Evolutionary conservation across 352 stramenopile genomes (phyloP).

Genomic region (Phytopythium cucurbitacearum): DNA sequence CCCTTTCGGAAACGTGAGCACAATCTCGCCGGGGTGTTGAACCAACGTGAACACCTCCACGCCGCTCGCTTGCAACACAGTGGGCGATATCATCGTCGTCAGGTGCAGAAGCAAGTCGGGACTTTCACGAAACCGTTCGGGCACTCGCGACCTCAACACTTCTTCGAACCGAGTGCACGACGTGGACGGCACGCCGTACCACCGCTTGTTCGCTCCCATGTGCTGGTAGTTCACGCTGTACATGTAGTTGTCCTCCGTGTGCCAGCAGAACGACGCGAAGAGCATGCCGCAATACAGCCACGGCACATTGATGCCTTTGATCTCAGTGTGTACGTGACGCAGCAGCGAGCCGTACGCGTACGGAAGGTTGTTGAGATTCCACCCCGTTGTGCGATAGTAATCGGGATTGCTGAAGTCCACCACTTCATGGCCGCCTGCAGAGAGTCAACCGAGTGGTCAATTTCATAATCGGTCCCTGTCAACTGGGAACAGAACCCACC

Average conservation of each 20-base stretch:
- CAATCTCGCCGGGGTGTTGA: slow-evolving; percentile 92
- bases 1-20: slow-evolving; percentile 96
- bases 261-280: slow-evolving; percentile 98
- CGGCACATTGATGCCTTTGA: slow-evolving; percentile 97
- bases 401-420: slow-evolving; percentile 51
- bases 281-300: slow-evolving; percentile 99
- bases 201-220: slow-evolving; percentile 94
- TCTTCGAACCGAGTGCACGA: slow-evolving; percentile 55
- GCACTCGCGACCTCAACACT: slow-evolving; percentile 39
- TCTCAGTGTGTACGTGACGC: slow-evolving; percentile 90
- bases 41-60: slow-evolving; percentile 64
- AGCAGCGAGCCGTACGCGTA: slow-evolving; percentile 91
- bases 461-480: not conserved
- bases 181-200: slow-evolving; percentile 85
- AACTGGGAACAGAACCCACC: slow-evolving; percentile 11
- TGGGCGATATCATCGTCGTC: slow-evolving; percentile 71
- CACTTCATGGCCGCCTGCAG: slow-evolving; percentile 19
- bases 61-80: slow-evolving; percentile 29
- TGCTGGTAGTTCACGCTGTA: slow-evolving; percentile 99
- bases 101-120: slow-evolving; percentile 70
- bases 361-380: slow-evolving; percentile 99
- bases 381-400: slow-evolving; percentile 85
- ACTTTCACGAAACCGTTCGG: slow-evolving; percentile 55
- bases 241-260: slow-evolving; percentile 99
- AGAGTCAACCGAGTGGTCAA: not conserved